A percentile compares a stretch with the other conserved stretches of the same genome.
These are phyloP conservation scores for Ustilago sp. DNA, from an alignment of 1,284 basidiomycete genomes.

Conservation along the genomic window DNA sequence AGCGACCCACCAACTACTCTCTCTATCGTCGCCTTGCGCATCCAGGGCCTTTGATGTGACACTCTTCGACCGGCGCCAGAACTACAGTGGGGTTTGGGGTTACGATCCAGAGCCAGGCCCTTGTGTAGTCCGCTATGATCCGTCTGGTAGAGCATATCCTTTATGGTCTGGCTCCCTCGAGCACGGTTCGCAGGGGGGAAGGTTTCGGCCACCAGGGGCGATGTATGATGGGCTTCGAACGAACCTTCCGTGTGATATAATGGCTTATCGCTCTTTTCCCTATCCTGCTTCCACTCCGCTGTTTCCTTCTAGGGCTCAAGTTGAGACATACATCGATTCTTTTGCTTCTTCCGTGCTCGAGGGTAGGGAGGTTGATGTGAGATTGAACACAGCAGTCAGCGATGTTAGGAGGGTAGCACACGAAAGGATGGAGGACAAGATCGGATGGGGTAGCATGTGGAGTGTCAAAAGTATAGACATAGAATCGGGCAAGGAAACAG, in stretches of 20 bases:
- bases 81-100: conserved; percentile 54
- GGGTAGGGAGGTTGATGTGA: conserved; percentile 51
- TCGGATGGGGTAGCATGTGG: conserved; percentile 57
- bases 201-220: conserved; percentile 41
- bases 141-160: conserved; percentile 19
- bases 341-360: conserved; percentile 61
- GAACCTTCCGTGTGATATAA: conserved; percentile 67
- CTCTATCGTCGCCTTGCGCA: conserved; percentile 8
- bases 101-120: conserved; percentile 53
- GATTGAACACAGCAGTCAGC: conserved; percentile 69
- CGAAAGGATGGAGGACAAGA: neutral
- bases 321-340: conserved; percentile 70
- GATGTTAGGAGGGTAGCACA: conserved; percentile 39
- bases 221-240: conserved; percentile 68
- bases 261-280: conserved; percentile 67
- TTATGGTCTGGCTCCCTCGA: conserved; percentile 16
- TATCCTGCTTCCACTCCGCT: conserved; percentile 40
- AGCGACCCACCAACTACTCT: conserved; percentile 69
- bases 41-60: conserved; percentile 11
- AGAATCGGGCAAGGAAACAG: neutral
- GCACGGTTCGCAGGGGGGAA: conserved; percentile 16
- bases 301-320: conserved; percentile 50
- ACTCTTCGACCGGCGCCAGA: conserved; percentile 53
- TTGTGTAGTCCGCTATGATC: conserved; percentile 64
- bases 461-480: conserved; percentile 13